These are phyloP conservation scores for Penicillium sp. DNA, from an alignment of 2,329 filamentous ascomycete genomes.

Conservation along the genomic window DNA sequence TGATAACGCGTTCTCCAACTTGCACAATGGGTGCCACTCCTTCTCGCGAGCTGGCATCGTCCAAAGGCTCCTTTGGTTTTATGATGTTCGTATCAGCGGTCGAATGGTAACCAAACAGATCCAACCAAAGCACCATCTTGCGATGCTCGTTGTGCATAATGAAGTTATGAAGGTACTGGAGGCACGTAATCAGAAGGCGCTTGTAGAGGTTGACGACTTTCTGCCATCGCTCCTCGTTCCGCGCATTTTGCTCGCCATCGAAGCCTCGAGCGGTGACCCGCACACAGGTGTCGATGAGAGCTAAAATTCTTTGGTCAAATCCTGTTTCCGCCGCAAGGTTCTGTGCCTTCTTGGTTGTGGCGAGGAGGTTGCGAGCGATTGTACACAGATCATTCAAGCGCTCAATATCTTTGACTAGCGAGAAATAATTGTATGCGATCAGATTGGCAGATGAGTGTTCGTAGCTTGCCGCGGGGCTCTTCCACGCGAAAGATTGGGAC, in stretches of 20 bases:
- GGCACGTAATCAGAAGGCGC: constrained; percentile 62
- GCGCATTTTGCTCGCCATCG: constrained; percentile 61
- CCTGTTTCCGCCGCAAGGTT: constrained; percentile 61
- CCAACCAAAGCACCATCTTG: constrained; percentile 65
- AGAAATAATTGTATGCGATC: constrained; percentile 60
- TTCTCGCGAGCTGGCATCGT: constrained; percentile 37
- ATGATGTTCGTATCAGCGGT: constrained; percentile 48
- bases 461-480: constrained; percentile 58
- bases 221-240: constrained; percentile 65
- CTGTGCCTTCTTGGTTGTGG: constrained; percentile 61
- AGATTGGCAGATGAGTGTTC: constrained; percentile 60
- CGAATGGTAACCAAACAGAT: constrained; percentile 61
- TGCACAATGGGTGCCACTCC: constrained; percentile 46
- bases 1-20: constrained; percentile 44
- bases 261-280: constrained; percentile 64
- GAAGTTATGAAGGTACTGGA: constrained; percentile 67
- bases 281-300: constrained; percentile 63
- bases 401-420: constrained; percentile 62
- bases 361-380: constrained; percentile 62
- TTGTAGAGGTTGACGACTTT: constrained; percentile 66
- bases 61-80: constrained; percentile 44
- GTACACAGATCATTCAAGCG: constrained; percentile 62
- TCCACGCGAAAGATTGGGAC: constrained; percentile 61
- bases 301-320: constrained; percentile 62
- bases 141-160: constrained; percentile 65